Conservation (phyloP, 805 yeast genomes). For the Lipomyces starkeyi region DNA sequence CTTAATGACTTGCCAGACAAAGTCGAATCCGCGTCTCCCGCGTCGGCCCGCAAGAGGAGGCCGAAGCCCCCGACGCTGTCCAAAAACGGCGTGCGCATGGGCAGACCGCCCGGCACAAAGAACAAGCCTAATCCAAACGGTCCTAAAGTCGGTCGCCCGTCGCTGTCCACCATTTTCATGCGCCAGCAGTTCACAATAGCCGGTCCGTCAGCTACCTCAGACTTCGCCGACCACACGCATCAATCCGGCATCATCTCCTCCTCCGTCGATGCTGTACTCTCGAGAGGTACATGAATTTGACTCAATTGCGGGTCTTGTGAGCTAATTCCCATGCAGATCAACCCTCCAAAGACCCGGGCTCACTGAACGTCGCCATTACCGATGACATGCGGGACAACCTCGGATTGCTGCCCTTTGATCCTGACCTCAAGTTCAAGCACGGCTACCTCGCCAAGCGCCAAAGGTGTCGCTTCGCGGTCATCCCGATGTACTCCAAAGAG, state of each 20-base stretch:
- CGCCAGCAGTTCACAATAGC: conserved; percentile 16
- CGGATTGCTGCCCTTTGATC: conserved; percentile 29
- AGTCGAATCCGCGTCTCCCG: neutral
- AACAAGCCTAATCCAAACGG: conserved; percentile 34
- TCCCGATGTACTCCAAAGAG: conserved; percentile 33
- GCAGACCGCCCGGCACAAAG: conserved; percentile 35
- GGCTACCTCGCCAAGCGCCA: conserved; percentile 33
- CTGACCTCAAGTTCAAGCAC: conserved; percentile 26
- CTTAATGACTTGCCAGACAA: neutral
- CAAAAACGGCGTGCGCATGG: conserved; percentile 34
- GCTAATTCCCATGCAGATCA: neutral
- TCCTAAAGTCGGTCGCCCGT: conserved; percentile 35
- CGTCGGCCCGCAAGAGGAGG: conserved; percentile 9
- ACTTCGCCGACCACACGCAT: neutral
- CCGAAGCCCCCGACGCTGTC: conserved; percentile 29
- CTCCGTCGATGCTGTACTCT: conserved; percentile 4
- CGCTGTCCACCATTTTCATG: conserved; percentile 30
- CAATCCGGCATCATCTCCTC: neutral
- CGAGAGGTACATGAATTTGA: conserved; percentile 7
- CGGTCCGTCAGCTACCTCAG: neutral
- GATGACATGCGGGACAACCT: conserved; percentile 16
- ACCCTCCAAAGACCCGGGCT: conserved; percentile 10
- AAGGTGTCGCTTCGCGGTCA: conserved; percentile 31
- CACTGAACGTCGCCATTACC: conserved; percentile 19
- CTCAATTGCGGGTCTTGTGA: neutral